Conservation (phyloP, 495 filamentous ascomycete genomes). For the Tuber umbilicatum region DNA sequence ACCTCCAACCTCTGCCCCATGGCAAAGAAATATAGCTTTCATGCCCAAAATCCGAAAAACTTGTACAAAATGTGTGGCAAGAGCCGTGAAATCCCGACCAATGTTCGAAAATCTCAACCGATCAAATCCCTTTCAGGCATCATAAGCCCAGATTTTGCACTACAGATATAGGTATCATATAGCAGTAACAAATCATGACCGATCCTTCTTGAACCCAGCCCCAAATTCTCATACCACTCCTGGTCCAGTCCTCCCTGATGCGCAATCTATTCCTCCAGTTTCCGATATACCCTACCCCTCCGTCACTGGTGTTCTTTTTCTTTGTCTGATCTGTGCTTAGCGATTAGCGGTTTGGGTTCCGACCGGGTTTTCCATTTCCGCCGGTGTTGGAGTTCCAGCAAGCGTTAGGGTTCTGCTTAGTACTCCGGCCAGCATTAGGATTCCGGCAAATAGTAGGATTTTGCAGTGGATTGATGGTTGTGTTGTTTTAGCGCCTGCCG, state of each 20-base stretch:
- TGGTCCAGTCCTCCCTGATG: not conserved
- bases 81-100: not conserved
- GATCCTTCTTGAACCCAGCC: not conserved
- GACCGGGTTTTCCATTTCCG: not conserved
- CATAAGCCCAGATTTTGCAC: too few relatives aligned
- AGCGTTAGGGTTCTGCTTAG: not conserved
- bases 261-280: not conserved
- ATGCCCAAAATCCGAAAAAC: too few relatives aligned
- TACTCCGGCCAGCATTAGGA: too few relatives aligned
- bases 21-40: too few relatives aligned
- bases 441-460: too few relatives aligned
- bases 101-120: not conserved
- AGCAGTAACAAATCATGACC: not conserved
- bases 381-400: not conserved
- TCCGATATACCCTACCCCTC: not conserved
- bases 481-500: too few relatives aligned
- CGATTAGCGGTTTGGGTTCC: not conserved
- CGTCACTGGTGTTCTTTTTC: not conserved
- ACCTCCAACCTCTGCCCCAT: too few relatives aligned
- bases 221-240: not conserved
- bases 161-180: not conserved
- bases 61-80: too few relatives aligned
- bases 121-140: not conserved
- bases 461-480: too few relatives aligned
- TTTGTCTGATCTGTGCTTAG: not conserved